Conservation (phyloP, 192 early-diverging fungal genomes). For the Umbelopsis sp. region DNA sequence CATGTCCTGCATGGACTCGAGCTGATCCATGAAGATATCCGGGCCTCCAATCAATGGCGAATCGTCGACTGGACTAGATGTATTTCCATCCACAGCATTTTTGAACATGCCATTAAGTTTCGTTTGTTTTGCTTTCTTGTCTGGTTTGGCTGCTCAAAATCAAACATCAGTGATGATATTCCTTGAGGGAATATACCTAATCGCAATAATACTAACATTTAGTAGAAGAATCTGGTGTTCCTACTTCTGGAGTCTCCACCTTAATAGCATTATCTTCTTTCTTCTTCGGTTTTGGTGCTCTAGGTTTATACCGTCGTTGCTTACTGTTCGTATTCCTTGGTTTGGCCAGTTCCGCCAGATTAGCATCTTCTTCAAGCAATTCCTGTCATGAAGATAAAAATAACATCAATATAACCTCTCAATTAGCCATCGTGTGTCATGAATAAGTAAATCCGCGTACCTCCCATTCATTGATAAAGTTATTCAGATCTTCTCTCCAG, state of each 20-base stretch:
- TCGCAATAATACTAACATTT: not conserved
- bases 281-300: not conserved
- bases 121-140: not conserved
- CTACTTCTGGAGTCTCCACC: not conserved
- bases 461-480: conserved; percentile 84
- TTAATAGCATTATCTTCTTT: not conserved
- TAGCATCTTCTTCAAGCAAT: conserved; percentile 29
- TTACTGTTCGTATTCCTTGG: not conserved
- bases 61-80: not conserved
- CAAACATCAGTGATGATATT: not conserved
- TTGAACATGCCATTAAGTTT: not conserved
- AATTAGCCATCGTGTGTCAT: not conserved
- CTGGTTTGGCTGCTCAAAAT: not conserved
- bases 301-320: not conserved
- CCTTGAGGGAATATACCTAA: not conserved
- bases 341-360: not conserved
- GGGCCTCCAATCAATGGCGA: not conserved
- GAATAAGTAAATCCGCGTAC: conserved; percentile 41
- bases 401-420: not conserved
- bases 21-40: conserved; percentile 8
- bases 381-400: not conserved
- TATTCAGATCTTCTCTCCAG: conserved; percentile 87
- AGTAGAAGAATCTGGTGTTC: not conserved
- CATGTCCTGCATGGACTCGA: conserved; percentile 4
- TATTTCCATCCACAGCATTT: not conserved